Evolutionary conservation across 305 asterid species (phyloP).

Genomic region (Fraxinus paxiana): DNA sequence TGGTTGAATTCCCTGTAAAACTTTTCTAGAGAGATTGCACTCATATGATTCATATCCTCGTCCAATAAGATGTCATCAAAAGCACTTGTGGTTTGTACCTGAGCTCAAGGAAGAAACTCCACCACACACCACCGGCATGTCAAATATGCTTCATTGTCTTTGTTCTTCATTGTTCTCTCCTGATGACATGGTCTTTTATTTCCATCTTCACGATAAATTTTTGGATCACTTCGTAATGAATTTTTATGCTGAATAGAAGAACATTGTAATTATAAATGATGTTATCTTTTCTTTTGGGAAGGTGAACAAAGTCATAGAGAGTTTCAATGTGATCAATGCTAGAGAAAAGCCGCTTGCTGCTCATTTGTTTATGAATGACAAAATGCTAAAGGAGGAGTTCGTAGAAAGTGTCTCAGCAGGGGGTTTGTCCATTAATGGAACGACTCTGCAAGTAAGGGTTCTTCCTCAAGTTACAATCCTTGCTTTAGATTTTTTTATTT

Average conservation of each 20-base stretch:
- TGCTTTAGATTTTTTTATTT: not conserved
- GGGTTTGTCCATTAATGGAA: constrained; percentile 60
- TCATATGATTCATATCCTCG: not conserved
- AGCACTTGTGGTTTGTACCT: not conserved
- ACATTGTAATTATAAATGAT: not conserved
- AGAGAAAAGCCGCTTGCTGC: constrained; percentile 89
- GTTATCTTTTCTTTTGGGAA: constrained; percentile 24
- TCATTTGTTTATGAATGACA: constrained; percentile 64
- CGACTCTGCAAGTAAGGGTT: constrained; percentile 53
- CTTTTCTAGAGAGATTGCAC: not conserved
- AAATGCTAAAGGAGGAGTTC: constrained; percentile 66
- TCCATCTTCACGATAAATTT: constrained; percentile 38
- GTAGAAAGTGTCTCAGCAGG: constrained; percentile 63
- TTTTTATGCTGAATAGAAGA: not conserved
- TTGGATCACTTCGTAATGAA: not conserved
- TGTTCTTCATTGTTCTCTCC: not conserved
- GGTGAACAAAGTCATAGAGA: constrained; percentile 65
- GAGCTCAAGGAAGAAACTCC: not conserved
- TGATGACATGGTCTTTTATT: not conserved
- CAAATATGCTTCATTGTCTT: not conserved
- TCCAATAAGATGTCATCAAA: not conserved
- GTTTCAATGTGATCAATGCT: constrained; percentile 47
- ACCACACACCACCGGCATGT: not conserved
- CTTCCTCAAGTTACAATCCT: not conserved
- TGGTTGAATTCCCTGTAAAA: constrained; percentile 21